Conservation (phyloP, 768 basidiomycete species). For the Tricholoma matsutake region DNA sequence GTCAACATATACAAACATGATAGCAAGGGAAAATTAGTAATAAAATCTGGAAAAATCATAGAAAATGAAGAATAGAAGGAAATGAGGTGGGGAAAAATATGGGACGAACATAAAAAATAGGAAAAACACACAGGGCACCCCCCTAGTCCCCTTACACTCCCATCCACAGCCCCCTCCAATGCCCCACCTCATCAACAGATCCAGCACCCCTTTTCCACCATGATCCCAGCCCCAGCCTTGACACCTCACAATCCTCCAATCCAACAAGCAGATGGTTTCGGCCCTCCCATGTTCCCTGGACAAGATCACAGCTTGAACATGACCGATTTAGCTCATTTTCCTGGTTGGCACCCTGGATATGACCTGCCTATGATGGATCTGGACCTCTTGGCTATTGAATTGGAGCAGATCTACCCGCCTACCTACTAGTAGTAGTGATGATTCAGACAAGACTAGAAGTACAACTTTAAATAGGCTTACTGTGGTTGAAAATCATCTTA, state of each 20-base stretch:
- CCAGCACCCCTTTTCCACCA: background rate
- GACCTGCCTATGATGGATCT: background rate
- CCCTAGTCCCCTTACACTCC: too few species aligned
- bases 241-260: background rate
- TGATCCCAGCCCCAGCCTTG: background rate
- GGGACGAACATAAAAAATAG: too few species aligned
- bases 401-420: background rate
- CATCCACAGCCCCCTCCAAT: background rate
- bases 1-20: too few species aligned
- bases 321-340: background rate
- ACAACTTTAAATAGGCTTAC: background rate
- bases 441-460: background rate
- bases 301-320: background rate
- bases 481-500: background rate
- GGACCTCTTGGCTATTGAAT: background rate
- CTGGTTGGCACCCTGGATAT: background rate
- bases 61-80: too few species aligned
- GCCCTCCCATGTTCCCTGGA: too few species aligned
- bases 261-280: background rate
- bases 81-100: too few species aligned
- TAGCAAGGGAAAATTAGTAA: too few species aligned
- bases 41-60: too few species aligned
- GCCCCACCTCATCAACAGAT: background rate
- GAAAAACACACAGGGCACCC: too few species aligned
- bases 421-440: background rate